These are phyloP conservation scores for Lithospermum erythrorhizon DNA, from an alignment of 257 asterid genomes.

Conservation along the genomic window DNA sequence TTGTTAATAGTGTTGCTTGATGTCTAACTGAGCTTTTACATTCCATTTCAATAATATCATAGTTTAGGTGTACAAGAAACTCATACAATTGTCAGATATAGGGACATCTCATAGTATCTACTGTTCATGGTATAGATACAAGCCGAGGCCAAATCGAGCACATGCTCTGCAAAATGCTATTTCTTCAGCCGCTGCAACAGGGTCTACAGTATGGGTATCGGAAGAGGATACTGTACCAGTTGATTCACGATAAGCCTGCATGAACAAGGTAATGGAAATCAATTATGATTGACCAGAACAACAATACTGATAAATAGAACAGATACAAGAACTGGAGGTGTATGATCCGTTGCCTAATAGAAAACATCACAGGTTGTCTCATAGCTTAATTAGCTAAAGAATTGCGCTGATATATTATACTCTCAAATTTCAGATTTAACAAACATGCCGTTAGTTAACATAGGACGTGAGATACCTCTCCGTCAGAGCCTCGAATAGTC, in stretches of 20 bases:
- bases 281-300: not conserved
- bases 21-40: no score
- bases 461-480: not conserved
- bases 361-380: not conserved
- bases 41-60: not conserved
- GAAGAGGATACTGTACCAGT: slow-evolving; percentile 63
- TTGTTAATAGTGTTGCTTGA: no score
- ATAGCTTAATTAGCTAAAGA: not conserved
- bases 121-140: slow-evolving; percentile 69
- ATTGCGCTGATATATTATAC: not conserved
- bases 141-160: slow-evolving; percentile 91
- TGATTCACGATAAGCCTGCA: slow-evolving; percentile 88
- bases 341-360: no score
- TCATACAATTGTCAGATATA: slow-evolving; percentile 3
- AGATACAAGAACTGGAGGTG: not conserved
- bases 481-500: not conserved
- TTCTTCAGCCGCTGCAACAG: slow-evolving; percentile 89
- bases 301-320: not conserved
- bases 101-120: slow-evolving; percentile 14
- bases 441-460: no score
- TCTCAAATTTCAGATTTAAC: no score
- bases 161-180: slow-evolving; percentile 92
- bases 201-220: slow-evolving; percentile 31
- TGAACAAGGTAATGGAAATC: not conserved
- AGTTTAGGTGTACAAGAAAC: slow-evolving; percentile 3